Percentiles rank a stretch among this genome's conserved stretches.
These are phyloP conservation scores for Xylariales sp. DNA, from an alignment of 2,329 filamentous ascomycete genomes.

Conservation along the genomic window DNA sequence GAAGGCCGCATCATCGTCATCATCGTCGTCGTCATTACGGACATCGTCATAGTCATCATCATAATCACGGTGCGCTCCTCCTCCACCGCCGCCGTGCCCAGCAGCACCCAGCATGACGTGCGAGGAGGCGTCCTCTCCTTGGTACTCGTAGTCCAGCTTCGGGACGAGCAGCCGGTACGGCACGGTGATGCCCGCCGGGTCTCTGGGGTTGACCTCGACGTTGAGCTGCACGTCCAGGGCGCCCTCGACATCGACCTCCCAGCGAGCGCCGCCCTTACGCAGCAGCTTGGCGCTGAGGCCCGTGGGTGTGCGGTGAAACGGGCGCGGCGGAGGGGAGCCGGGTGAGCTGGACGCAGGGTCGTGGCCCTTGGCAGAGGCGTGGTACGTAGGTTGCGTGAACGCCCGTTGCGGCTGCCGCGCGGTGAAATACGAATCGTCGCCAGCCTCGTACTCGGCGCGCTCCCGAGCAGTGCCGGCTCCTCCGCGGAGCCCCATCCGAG, in stretches of 20 bases:
- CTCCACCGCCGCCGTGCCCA: no score
- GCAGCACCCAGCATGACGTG: no score
- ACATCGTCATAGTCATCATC: no score
- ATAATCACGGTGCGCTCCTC: no score
- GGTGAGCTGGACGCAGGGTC: conserved; percentile 6
- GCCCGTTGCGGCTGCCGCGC: conserved; percentile 28
- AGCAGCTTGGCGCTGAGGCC: conserved; percentile 60
- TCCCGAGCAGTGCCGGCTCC: conserved; percentile 35
- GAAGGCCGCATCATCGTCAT: no score
- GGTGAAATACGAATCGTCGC: conserved; percentile 56
- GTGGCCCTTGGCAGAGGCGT: conserved; percentile 4
- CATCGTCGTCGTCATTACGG: no score
- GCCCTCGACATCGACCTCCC: conserved; percentile 71
- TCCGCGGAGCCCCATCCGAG: conserved; percentile 23
- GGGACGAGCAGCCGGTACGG: conserved; percentile 87
- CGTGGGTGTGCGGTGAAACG: conserved; percentile 68
- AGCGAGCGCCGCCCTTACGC: conserved; percentile 45
- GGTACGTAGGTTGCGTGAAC: conserved; percentile 19
- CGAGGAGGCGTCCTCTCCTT: conserved; percentile 31
- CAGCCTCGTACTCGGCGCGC: conserved; percentile 42
- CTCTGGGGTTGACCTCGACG: conserved; percentile 79
- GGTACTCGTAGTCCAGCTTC: conserved; percentile 59
- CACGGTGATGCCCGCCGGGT: conserved; percentile 82
- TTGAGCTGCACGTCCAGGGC: conserved; percentile 86
- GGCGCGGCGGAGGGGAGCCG: conserved; percentile 14